phyloP scores from a whole-genome alignment of 805 yeast genomes.

The Kluyveromyces wickerhamii region DNA sequence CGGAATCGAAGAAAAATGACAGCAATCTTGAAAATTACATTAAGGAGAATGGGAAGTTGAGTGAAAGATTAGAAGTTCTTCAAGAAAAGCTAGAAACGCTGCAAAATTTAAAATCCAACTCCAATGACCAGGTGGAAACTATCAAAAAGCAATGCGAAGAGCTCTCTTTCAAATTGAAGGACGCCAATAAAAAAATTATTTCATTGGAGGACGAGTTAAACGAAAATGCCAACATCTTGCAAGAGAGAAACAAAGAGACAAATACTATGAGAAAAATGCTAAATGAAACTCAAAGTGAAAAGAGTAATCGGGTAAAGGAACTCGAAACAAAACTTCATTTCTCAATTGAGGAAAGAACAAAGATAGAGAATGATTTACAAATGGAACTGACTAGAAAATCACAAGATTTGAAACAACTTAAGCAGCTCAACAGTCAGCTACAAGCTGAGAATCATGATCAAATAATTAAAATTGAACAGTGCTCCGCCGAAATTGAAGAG shows the following conservation, averaged over 20 bases:
- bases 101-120: slow-evolving; percentile 31
- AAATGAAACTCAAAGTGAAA: slow-evolving; percentile 57
- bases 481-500: slow-evolving; percentile 26
- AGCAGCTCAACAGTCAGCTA: slow-evolving; percentile 36
- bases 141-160: slow-evolving; percentile 68
- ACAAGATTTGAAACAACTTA: slow-evolving; percentile 59
- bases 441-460: slow-evolving; percentile 31
- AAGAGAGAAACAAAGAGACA: slow-evolving; percentile 75
- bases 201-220: slow-evolving; percentile 74
- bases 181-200: slow-evolving; percentile 51
- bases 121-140: slow-evolving; percentile 39
- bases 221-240: slow-evolving; percentile 63
- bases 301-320: slow-evolving; percentile 45
- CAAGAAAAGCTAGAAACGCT: slow-evolving; percentile 34
- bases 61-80: slow-evolving; percentile 35
- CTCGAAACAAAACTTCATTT: slow-evolving; percentile 42
- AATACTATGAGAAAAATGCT: slow-evolving; percentile 61
- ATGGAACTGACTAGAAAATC: slow-evolving; percentile 44
- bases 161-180: slow-evolving; percentile 55
- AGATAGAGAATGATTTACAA: slow-evolving; percentile 47
- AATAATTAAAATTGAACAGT: slow-evolving; percentile 31
- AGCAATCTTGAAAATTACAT: slow-evolving; percentile 29
- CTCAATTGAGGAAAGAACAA: slow-evolving; percentile 54
- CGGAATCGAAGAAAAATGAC: slow-evolving; percentile 36
- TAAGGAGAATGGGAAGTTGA: slow-evolving; percentile 34